Percentiles rank a stretch among this genome's conserved stretches.
phyloP scores from a whole-genome alignment of 768 basidiomycete species.

The Lactifluus hygrophoroides region DNA sequence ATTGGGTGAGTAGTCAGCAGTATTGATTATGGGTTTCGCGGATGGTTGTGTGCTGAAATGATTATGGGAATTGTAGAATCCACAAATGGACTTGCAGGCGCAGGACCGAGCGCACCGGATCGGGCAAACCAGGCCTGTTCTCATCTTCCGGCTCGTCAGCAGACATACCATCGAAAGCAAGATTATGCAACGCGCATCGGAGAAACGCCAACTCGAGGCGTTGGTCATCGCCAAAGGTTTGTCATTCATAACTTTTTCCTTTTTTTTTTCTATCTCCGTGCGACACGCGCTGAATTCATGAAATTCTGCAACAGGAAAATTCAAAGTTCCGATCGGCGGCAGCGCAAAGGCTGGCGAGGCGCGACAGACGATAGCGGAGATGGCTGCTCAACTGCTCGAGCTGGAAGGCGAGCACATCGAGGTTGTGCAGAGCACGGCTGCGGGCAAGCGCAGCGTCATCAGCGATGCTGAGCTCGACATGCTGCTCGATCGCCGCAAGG shows the following conservation, averaged over 20 bases:
- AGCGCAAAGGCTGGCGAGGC: conserved; percentile 33
- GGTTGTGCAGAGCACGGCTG: conserved; percentile 66
- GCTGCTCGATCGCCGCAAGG: conserved; percentile 70
- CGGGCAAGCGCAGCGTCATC: conserved; percentile 63
- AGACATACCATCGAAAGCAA: conserved; percentile 87
- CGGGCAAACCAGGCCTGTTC: conserved; percentile 84
- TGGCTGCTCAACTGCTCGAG: conserved; percentile 66
- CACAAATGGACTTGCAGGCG: conserved; percentile 95
- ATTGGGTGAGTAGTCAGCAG: conserved; percentile 52
- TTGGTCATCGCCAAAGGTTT: conserved; percentile 89
- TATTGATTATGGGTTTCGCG: too few species aligned
- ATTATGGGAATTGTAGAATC: conserved; percentile 46
- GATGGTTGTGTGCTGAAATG: background rate
- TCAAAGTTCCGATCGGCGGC: conserved; percentile 61
- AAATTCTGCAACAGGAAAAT: conserved; percentile 48
- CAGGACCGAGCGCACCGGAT: conserved; percentile 95
- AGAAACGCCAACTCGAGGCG: conserved; percentile 87
- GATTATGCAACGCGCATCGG: conserved; percentile 80
- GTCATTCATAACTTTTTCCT: too few species aligned
- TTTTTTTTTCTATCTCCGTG: too few species aligned
- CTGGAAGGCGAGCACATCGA: conserved; percentile 88
- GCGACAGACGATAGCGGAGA: conserved; percentile 63
- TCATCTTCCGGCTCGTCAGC: conserved; percentile 82
- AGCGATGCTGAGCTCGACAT: conserved; percentile 74
- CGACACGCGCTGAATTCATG: too few species aligned